Conservation (phyloP, 2,329 filamentous ascomycete species). For the Microcera coccophila region DNA sequence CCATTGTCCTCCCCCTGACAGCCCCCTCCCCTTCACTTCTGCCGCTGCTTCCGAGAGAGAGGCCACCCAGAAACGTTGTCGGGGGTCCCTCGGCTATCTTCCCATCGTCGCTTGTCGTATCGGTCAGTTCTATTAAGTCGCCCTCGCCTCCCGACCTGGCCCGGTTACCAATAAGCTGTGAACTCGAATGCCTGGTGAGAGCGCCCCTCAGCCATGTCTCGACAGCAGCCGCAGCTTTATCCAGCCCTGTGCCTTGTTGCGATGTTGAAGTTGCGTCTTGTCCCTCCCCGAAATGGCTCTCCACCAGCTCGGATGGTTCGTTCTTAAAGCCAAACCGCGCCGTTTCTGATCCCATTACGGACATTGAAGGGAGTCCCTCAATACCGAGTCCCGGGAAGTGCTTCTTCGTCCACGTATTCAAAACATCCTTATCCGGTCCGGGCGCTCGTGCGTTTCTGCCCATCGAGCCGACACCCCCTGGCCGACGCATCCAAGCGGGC, state of each 20-base stretch:
- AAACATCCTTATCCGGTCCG: slow-evolving; percentile 76
- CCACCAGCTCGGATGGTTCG: slow-evolving; percentile 43
- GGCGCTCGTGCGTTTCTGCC: slow-evolving; percentile 65
- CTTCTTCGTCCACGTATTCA: slow-evolving; percentile 80
- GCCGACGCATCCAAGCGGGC: slow-evolving; percentile 68
- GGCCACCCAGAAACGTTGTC: slow-evolving; percentile 30
- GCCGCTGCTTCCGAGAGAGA: slow-evolving; percentile 34
- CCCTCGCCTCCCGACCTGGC: slow-evolving; percentile 39
- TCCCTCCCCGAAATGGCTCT: slow-evolving; percentile 49
- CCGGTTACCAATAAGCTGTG: slow-evolving; percentile 43
- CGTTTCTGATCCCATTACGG: slow-evolving; percentile 58
- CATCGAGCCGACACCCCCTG: slow-evolving; percentile 85
- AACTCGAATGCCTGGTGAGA: slow-evolving; percentile 58
- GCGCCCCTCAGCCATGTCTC: slow-evolving; percentile 89
- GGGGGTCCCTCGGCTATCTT: slow-evolving; percentile 23
- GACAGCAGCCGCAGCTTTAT: slow-evolving; percentile 80
- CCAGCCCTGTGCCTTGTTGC: slow-evolving; percentile 57
- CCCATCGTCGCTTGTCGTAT: slow-evolving; percentile 56
- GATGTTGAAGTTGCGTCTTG: slow-evolving; percentile 39
- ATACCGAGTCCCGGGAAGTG: slow-evolving; percentile 76
- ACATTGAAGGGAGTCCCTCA: slow-evolving; percentile 64
- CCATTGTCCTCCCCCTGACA: slow-evolving; percentile 36
- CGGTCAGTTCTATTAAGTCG: slow-evolving; percentile 69
- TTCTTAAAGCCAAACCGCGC: slow-evolving; percentile 53
- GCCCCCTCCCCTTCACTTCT: slow-evolving; percentile 37